Conservation (phyloP, 2,329 filamentous ascomycete species). For the Fusarium sp. region DNA sequence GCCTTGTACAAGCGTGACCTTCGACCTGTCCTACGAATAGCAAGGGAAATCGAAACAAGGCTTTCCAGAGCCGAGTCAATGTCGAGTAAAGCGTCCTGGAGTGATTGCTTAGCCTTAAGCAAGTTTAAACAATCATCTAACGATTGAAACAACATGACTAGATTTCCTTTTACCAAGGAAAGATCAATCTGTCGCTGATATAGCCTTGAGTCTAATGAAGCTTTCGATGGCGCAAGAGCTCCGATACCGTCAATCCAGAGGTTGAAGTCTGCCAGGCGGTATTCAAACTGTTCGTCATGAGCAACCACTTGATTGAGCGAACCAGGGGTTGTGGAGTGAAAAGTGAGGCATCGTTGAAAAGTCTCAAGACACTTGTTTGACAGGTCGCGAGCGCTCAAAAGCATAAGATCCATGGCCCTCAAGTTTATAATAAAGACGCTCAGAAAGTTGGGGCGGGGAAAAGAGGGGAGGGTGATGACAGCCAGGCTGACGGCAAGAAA, state of each 20-base stretch:
- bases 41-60: background rate
- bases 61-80: background rate
- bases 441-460: no score
- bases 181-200: background rate
- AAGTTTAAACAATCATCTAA: fast-evolving
- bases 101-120: no score
- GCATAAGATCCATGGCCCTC: background rate
- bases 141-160: background rate
- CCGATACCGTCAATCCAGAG: background rate
- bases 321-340: no score
- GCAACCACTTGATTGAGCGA: no score
- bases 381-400: background rate
- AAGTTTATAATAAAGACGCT: no score
- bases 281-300: background rate
- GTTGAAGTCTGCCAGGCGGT: background rate
- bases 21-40: background rate
- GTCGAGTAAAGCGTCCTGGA: background rate
- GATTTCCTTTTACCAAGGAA: background rate
- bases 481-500: no score
- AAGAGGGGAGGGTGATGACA: no score
- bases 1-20: background rate
- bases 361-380: background rate
- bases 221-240: background rate
- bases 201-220: background rate
- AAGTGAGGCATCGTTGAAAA: background rate